phyloP scores from a whole-genome alignment of 2,329 filamentous ascomycete species.

The Xylaria sp. region DNA sequence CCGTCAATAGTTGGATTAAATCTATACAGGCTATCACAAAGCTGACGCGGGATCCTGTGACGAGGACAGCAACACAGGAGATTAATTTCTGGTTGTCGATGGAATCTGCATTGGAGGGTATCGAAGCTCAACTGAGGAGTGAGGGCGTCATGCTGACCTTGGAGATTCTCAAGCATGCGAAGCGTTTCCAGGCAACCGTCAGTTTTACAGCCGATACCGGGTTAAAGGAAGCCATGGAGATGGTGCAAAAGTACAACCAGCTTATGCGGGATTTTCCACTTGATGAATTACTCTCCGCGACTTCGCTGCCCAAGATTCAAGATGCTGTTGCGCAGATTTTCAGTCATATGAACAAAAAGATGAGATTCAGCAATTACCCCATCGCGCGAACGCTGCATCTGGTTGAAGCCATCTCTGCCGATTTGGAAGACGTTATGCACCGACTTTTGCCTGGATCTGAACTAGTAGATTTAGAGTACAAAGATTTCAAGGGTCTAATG shows the following conservation, averaged over 20 bases:
- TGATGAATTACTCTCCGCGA: slow-evolving; percentile 92
- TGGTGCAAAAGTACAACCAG: slow-evolving; percentile 98
- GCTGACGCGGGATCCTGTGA: slow-evolving; percentile 83
- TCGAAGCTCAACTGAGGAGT: slow-evolving; percentile 87
- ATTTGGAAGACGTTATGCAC: slow-evolving; percentile 88
- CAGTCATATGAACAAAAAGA: slow-evolving; percentile 94
- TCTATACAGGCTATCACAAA: slow-evolving; percentile 97
- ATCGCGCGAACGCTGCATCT: slow-evolving; percentile 90
- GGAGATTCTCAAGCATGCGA: slow-evolving; percentile 95
- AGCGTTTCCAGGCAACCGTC: slow-evolving; percentile 96
- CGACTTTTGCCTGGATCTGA: slow-evolving; percentile 85
- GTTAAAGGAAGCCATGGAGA: slow-evolving; percentile 93
- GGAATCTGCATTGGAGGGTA: slow-evolving; percentile 91
- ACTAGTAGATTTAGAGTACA: slow-evolving; percentile 91
- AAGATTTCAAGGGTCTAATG: slow-evolving; percentile 89
- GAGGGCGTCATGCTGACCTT: slow-evolving; percentile 91
- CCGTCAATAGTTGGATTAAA: slow-evolving; percentile 98
- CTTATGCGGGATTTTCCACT: slow-evolving; percentile 98
- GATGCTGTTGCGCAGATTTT: slow-evolving; percentile 93
- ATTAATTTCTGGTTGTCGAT: slow-evolving; percentile 99
- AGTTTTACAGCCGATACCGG: slow-evolving; percentile 97
- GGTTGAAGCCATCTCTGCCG: slow-evolving; percentile 96
- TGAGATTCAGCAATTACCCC: slow-evolving; percentile 95
- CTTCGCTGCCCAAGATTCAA: slow-evolving; percentile 86
- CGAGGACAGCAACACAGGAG: slow-evolving; percentile 88